Base-by-base conservation (phyloP, 2,329 filamentous ascomycete genomes). In the Nigrograna mackinnonii region DNA sequence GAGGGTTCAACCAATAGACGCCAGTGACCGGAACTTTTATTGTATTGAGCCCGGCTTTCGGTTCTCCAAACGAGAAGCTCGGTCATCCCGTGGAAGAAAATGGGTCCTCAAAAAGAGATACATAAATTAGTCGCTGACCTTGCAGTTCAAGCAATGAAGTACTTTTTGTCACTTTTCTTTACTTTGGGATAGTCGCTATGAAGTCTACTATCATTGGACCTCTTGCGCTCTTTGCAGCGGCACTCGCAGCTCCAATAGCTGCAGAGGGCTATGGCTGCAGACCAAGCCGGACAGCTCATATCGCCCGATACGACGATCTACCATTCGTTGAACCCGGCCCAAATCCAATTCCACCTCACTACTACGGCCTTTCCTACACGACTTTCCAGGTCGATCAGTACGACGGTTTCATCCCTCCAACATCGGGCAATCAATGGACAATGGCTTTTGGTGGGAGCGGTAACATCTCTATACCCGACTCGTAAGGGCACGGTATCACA, bases 391-490 rank as follows among this genome's bases (percentile, higher is more conserved):
- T 56, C 18, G 53, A 56, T 28, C 48, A 50, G 26, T 50, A 56
- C 30, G 53, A 54, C 28, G 41, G 41, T 35, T 56, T 47, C 28
- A 54, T 56, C 14, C 53, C 49, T 6, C 46, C 53, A 12, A 54
- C 50, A 7, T 54, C 50, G 7, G 48, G 50, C 4, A 49, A 50
- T 36, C 46, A 56, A 37, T 45, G 41, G 46, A 35, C 53, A 13
- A 54, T 56, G 50, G 53, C 53, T 2, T 56, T 50, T 31, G 53
- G 53, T 2, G 50, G 50, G 13, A 54, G 53, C 32, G 53, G 53
- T 13, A 56, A 56, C 28, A 47, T 56, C 12, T 48, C 44, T 6
- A 26, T 53, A 16, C 47, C 50, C 6, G 43, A 46, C 13, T 39
- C 41, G 52, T 55, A 46, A 35, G 39, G 30, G 4, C 18, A 21